Evolutionary conservation across 2,329 filamentous ascomycete species (phyloP).

Genomic region (Grosmannia serpens): DNA sequence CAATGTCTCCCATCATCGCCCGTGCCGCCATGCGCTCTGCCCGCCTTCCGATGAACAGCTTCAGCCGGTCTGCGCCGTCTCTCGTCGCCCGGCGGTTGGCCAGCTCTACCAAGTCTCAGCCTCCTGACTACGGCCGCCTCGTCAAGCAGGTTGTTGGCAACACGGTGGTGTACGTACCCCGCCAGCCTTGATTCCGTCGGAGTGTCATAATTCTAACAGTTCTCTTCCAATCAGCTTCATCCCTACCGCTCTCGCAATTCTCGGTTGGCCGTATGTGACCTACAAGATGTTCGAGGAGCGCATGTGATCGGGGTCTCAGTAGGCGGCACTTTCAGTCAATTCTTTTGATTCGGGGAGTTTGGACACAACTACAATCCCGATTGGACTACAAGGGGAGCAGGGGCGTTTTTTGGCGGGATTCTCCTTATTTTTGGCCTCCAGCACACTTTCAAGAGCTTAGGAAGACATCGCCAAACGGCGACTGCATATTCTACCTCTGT

Average conservation of each 20-base stretch:
- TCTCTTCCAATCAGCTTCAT: constrained; percentile 20
- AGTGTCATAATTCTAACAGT: neutral
- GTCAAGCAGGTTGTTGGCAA: constrained; percentile 19
- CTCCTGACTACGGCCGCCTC: constrained; percentile 26
- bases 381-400: neutral
- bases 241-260: constrained; percentile 19
- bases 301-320: neutral
- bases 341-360: neutral
- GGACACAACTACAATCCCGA: neutral
- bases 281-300: neutral
- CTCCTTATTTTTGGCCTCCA: neutral
- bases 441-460: neutral
- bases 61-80: constrained; percentile 14
- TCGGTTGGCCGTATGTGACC: constrained; percentile 25
- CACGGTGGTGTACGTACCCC: constrained; percentile 22
- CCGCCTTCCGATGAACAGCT: constrained; percentile 19
- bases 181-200: neutral
- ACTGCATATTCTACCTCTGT: neutral
- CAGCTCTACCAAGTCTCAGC: constrained; percentile 14
- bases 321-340: neutral
- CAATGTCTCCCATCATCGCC: constrained; percentile 24
- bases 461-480: neutral
- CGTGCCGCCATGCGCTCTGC: constrained; percentile 15
- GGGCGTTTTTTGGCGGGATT: neutral
- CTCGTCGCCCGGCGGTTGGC: constrained; percentile 21